Evolutionary conservation across 805 yeast genomes (phyloP), one percentile per base, ranked within the genome.

Genomic region (Nakazawaea laoshanensis): DNA sequence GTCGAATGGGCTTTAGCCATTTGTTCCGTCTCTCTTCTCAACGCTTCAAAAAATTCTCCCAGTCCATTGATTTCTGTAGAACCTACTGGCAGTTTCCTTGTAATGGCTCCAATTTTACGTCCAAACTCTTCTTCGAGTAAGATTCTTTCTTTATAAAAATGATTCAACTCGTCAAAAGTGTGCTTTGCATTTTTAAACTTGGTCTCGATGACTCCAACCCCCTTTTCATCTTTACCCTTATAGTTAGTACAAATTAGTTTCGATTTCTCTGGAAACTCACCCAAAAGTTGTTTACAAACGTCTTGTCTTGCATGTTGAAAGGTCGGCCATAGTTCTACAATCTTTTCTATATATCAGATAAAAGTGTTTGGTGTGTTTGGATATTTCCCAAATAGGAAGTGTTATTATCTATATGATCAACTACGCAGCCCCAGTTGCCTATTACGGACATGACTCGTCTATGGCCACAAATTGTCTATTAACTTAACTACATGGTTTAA

Each of bases 51-150:
- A 7, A 85, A 67, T 7, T 64, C 59, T 43, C 66, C 72, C 38
- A 80, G 52, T 0, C 74, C 55, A 1, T 88, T 89, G 0, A 70
- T 61, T 42, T 76, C 84, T 36, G 59, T 62, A 3, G 69, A 48
- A 1, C 87, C 88, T 4, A 74, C 52, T 7, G 7, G 7, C 1
- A 59, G 45, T 43, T 63, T 67, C 31, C 58, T 54, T 14, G 82
- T 57, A 15, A 85, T 55, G 11, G 66, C 61, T 27, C 57, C 58
- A 42, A 86, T 51, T 38, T 64, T 66, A 35, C 70, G 67, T 24
- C 77, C 57, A 47, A 82, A 83, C 17, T 86, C 95, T 39, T 75
- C 80, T 46, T 85, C 95, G 24, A 86, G 67, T 11, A 70, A 59
- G 1, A 70, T 57, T 24, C 78, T 57, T 36, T 76, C 82, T 38